Base-by-base conservation (phyloP, 2,329 filamentous ascomycete genomes). In the Fusarium buharicum region DNA sequence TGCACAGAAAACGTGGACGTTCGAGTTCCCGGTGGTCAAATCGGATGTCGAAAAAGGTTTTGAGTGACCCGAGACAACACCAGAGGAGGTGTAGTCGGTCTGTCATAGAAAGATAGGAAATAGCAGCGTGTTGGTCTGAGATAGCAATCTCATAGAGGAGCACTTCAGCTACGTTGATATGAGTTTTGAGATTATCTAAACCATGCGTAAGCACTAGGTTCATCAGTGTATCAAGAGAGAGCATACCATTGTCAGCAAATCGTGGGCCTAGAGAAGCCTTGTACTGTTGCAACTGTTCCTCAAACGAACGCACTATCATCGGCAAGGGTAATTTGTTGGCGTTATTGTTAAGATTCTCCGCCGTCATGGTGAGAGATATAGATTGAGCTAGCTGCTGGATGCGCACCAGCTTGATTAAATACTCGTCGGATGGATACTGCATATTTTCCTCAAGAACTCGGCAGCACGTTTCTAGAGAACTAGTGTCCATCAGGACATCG, bases 361-460 rank as follows among this genome's bases (percentile, higher is more conserved):
- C 70, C 36, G 64, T 68, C 62, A 82, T 74, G 1, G 77, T 76
- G 24, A 77, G 66, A 6, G 77, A 76, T 36, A 84, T 82, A 6
- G 76, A 75, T 64, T 84, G 82, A 1, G 79, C 73, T 1, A 84
- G 72, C 64, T 81, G 78, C 70, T 84, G 81, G 7, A 79, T 75
- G 54, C 76, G 76, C 59, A 83, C 76, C 4, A 84, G 74, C 50
- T 79, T 74, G 11, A 82, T 73, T 6, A 82, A 71, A 6, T 79
- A 75, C 38, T 75, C 70, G 46, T 84, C 82, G 1, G 77, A 78
- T 0, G 77, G 74, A 36, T 75, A 74, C 53, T 82, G 79, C 64
- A 74, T 77, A 13, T 72, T 73, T n/a, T 71, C 68, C 48, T 79
- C 76, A 9, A 84, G 73, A 10, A 77, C 72, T 10, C 67, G 72